A percentile compares a stretch with the other conserved stretches of the same genome.
Conservation (phyloP, 2,329 filamentous ascomycete species). For the Arthrobotrys pseudoclavata region DNA sequence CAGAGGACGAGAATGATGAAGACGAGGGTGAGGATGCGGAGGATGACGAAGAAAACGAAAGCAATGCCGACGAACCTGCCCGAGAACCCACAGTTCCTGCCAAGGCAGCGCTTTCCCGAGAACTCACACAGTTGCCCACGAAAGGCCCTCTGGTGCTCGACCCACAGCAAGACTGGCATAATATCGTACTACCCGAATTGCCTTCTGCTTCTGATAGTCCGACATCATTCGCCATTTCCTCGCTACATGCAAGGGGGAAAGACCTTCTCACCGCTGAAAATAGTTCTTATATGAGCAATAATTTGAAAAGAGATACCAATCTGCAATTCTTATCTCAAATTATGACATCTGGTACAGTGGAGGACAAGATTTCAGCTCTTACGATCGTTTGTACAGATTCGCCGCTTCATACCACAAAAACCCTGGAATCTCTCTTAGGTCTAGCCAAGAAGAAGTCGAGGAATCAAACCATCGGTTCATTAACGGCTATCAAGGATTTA, state of each 20-base stretch:
- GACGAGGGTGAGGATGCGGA: constrained; percentile 63
- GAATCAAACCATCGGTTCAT: constrained; percentile 90
- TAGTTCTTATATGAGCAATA: constrained; percentile 77
- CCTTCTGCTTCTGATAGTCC: constrained; percentile 64
- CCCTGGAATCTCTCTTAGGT: constrained; percentile 84
- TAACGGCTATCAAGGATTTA: constrained; percentile 93
- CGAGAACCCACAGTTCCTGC: constrained; percentile 64
- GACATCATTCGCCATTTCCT: constrained; percentile 65
- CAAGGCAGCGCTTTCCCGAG: not conserved
- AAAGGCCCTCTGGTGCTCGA: constrained; percentile 69
- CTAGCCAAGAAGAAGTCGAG: constrained; percentile 94
- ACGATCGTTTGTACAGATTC: constrained; percentile 96
- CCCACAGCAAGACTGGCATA: constrained; percentile 78
- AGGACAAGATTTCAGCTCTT: constrained; percentile 94
- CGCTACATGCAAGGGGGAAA: constrained; percentile 78
- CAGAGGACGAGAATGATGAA: constrained; percentile 64
- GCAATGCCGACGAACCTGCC: constrained; percentile 40
- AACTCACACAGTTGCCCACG: constrained; percentile 62
- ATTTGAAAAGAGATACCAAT: constrained; percentile 83
- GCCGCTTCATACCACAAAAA: constrained; percentile 89
- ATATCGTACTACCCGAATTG: constrained; percentile 72
- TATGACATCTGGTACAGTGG: constrained; percentile 94
- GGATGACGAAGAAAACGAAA: constrained; percentile 9
- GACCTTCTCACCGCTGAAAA: constrained; percentile 83
- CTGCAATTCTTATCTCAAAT: constrained; percentile 97